These are phyloP conservation scores for Fusarium devonianum DNA, from an alignment of 2,329 filamentous ascomycete genomes.

Conservation along the genomic window DNA sequence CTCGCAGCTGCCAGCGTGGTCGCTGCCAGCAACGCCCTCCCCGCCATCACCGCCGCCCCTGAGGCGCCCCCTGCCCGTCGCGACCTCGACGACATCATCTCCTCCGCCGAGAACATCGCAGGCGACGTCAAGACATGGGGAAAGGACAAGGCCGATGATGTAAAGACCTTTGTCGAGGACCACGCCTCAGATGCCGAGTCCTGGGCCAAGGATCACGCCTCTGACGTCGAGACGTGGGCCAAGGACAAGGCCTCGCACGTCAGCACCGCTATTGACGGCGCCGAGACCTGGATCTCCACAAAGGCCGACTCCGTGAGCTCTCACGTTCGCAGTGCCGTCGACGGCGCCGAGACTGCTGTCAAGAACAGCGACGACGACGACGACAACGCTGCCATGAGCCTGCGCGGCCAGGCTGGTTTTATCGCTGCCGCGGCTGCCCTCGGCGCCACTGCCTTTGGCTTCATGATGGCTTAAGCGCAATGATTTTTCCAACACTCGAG, in stretches of 20 bases:
- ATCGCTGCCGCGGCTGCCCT: slow-evolving; percentile 33
- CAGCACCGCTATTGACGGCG: slow-evolving; percentile 19
- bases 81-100: slow-evolving; percentile 29
- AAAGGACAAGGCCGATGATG: slow-evolving; percentile 13
- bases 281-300: slow-evolving; percentile 17
- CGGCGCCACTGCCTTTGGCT: slow-evolving; percentile 36
- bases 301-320: slow-evolving; percentile 22
- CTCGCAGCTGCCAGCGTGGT: slow-evolving; percentile 33
- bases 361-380: slow-evolving; percentile 16
- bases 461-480: slow-evolving; percentile 33
- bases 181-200: slow-evolving; percentile 17
- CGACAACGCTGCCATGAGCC: slow-evolving; percentile 26
- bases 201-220: slow-evolving; percentile 18
- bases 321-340: slow-evolving; percentile 12
- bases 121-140: slow-evolving; percentile 25
- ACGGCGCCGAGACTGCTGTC: slow-evolving; percentile 21
- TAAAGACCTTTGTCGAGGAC: slow-evolving; percentile 12
- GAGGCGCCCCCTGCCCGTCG: slow-evolving; percentile 19
- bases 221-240: slow-evolving; percentile 5
- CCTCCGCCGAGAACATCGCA: slow-evolving; percentile 4
- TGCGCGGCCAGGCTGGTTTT: slow-evolving; percentile 22
- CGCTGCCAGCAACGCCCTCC: slow-evolving; percentile 20
- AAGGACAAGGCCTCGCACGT: slow-evolving; percentile 4
- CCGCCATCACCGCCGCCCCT: slow-evolving; percentile 23
- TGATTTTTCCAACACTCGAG: too few species aligned